Base-by-base conservation (phyloP, 1,139 yeast genomes). In the Debaryomyces subglobosus region DNA sequence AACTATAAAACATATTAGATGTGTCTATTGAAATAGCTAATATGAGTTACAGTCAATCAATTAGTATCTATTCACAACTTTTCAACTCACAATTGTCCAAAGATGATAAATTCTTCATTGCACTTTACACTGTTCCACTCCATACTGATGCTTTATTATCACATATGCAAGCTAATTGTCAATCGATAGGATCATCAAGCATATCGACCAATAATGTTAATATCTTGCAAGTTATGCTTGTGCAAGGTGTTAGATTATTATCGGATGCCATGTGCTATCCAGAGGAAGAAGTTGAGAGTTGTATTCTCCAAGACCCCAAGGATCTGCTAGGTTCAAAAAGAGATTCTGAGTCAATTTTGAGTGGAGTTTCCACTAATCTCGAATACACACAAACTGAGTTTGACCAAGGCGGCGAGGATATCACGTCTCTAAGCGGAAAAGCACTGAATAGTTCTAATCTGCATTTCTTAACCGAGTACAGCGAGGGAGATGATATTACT, bases 401-500 rank as follows among this genome's bases (percentile, higher is more conserved):
- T 41, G 64, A 60, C 34, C 56, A 55, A 18, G 68, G 55, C 1
- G 66, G 65, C 8, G 64, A 63, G 29, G 69, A 64, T 43, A 61
- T 64, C 37, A 62, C 68, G 7, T 52, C 56, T 9, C 46, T 62
- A 32, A 56, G 48, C 34, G 65, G 62, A 1, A 50, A 43, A 33
- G 45, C 39, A 16, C 52, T 48, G 52, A 42, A 44, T 15, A 45
- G 35, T 3, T 32, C 49, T 34, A 44, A 48, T 13, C 45, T 45
- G 13, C 50, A 47, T 15, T 32, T 49, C 24, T 35, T 48, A 13
- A 44, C 33, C 7, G 55, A 46, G 13, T 53, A 48, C 34, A 60
- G 59, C 18, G 69, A 65, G 35, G 69, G 69, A 33, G 72, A 65
- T 23, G 74, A 69, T 51, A 64, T 69, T 29, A 69, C 73, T 23